These are phyloP conservation scores for Lyophyllum decastes DNA, from an alignment of 768 basidiomycete genomes.

Conservation along the genomic window DNA sequence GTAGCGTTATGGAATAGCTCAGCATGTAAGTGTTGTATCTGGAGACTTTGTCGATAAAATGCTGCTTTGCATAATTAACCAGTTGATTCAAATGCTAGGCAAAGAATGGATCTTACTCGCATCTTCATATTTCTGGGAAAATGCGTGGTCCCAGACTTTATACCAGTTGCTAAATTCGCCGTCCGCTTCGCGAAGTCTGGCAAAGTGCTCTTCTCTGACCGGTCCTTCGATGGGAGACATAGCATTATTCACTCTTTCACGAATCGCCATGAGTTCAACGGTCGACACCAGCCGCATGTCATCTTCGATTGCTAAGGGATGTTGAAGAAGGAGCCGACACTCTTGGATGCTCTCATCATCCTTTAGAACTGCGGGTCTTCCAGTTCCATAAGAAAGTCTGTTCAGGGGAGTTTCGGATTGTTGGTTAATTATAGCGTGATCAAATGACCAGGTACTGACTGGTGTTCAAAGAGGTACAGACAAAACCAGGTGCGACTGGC, in stretches of 20 bases:
- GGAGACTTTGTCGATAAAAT: constrained; percentile 86
- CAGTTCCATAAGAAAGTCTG: constrained; percentile 93
- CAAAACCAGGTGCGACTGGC: constrained; percentile 92
- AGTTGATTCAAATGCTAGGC: not conserved
- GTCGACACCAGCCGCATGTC: constrained; percentile 95
- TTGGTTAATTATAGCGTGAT: not conserved
- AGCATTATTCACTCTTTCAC: constrained; percentile 83
- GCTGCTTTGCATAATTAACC: constrained; percentile 37
- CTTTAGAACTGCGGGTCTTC: constrained; percentile 88
- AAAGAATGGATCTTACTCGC: constrained; percentile 50
- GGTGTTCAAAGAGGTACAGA: constrained; percentile 91
- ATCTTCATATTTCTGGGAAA: constrained; percentile 82
- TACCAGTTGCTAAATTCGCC: constrained; percentile 82
- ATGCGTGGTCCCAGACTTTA: constrained; percentile 73
- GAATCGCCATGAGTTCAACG: constrained; percentile 88
- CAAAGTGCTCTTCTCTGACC: constrained; percentile 71
- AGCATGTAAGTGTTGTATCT: constrained; percentile 88
- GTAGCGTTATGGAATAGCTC: constrained; percentile 85
- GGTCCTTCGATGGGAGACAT: constrained; percentile 79
- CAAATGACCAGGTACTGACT: constrained; percentile 52
- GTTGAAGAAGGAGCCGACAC: constrained; percentile 77
- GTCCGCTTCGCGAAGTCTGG: constrained; percentile 72
- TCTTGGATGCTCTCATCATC: constrained; percentile 90
- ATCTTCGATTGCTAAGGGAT: constrained; percentile 88
- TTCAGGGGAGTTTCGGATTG: not conserved